Base-by-base conservation (phyloP, 352 stramenopile species). In the Phytophthora constricta region DNA sequence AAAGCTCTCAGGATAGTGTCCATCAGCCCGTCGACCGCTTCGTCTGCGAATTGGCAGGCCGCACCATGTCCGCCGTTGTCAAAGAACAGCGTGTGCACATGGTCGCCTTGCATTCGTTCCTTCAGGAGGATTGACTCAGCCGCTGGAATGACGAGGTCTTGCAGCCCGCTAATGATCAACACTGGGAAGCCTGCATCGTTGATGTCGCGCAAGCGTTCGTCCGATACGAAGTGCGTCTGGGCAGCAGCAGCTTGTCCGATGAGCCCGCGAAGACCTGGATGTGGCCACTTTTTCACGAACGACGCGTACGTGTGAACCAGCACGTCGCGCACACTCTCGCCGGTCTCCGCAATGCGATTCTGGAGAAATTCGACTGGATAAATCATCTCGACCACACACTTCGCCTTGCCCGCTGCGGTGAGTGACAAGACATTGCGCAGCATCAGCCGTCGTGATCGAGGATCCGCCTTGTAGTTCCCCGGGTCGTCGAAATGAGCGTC, bases 401-500 rank as follows among this genome's bases (percentile, higher is more conserved):
- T 68, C 9, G 77, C 63, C 41, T 86, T 74, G 5, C 62, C 69
- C 4, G 63, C 26, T 2, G 74, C 46, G 23, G 79, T 81, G 19
- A 70, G 75, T 10, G 72, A 70, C 49, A 77, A 77, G 31, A 74
- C 74, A 25, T 76, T 79, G 47, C 69, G 59, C 31, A 77, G 60
- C 64, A 82, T 77, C 16, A 72, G 46, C 48, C 72, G 68, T n/a
- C 65, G 41, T 19, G 72, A 73, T 25, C 72, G 62, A 17, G 76
- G 62, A 27, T 77, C 80, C 27, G 62, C 62, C 27, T 78, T 70
- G 68, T 80, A 84, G 55, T 76, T 74, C 20, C 82, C 82, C 76
- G 74, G 9, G 76, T 86, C 17, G 79, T 87, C 0, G 82, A 84
- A 2, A 88, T 64, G 16, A 90, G 74, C 23, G 76, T 76, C 46